Evolutionary conservation across 2,329 filamentous ascomycete species (phyloP), one percentile per base, ranked within the genome.

Genomic region (Bisporella sp.): DNA sequence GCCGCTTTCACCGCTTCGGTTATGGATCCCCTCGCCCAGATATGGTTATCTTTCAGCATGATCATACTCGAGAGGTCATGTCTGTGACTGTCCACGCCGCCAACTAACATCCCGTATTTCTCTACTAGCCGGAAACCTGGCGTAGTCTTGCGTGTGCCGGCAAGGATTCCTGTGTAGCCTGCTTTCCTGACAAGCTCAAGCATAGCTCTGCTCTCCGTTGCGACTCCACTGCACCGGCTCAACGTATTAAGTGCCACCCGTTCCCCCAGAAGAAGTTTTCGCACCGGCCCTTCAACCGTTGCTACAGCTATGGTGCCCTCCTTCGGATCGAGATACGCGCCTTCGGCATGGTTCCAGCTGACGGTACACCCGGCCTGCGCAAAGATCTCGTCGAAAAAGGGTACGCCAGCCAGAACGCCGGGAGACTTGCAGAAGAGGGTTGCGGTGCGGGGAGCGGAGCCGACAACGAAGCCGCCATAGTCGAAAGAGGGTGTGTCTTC

Each of bases 11-110:
- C 91, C 5, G 93, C 93, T 28, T 87, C 82, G 1, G 86, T 83
- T 68, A 99, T 97, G 65, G 86, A 88, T 30, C 85, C 85, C 48
- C 87, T 85, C 55, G 89, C 89, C 86, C 92, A 96, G 51, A 99
- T 85, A 70, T 99, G 93, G 70, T 99, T 99, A 71, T 99, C 93
- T 74, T 99, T 99, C 57, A 99, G 77, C 93, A 99, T 99, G 50
- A 91, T 91, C 93, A 99, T 97, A 57, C 85, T 81, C 67, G 83
- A 87, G 50, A 99, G 75, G 67, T 99, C 93, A 71, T 96, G 89
- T 32, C 93, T 77, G 69, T 99, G 93, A 3, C 85, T 81, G 70
- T 99, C 93, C 12, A 89, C 91, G 8, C 93, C 93, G 50, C 92
- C 93, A 12, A 95, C 85, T 28, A 96, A 74, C 85, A 99, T 96